A percentile compares a stretch with the other conserved stretches of the same genome.
These are phyloP conservation scores for Trypanosoma vivax DNA, from an alignment of 208 protist genomes.

Conservation along the genomic window DNA sequence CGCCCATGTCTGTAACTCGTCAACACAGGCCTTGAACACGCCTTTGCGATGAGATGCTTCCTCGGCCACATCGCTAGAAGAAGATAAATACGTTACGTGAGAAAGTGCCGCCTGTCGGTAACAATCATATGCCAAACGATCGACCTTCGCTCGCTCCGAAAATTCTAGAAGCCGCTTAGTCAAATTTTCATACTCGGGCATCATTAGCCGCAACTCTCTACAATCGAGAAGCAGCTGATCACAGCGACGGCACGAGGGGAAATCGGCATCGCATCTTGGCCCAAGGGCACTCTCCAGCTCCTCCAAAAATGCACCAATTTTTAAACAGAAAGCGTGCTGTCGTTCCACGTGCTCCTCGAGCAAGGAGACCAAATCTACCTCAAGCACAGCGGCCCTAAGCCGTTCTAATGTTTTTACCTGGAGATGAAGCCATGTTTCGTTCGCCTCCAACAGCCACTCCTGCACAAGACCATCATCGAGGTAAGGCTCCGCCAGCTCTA, in stretches of 20 bases:
- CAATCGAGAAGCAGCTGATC: constrained; percentile 8
- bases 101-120: constrained; percentile 61
- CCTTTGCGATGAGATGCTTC: constrained; percentile 65
- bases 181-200: constrained; percentile 26
- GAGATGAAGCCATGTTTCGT: constrained; percentile 81
- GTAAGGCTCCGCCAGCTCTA: constrained; percentile 48
- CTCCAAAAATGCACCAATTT: constrained; percentile 31
- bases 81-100: constrained; percentile 69
- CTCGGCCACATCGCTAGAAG: constrained; percentile 36
- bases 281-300: constrained; percentile 4
- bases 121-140: constrained; percentile 59
- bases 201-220: constrained; percentile 6
- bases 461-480: constrained; percentile 46
- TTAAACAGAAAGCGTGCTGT: constrained; percentile 47
- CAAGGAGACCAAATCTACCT: constrained; percentile 65
- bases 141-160: constrained; percentile 37
- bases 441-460: constrained; percentile 58
- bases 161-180: constrained; percentile 39
- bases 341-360: constrained; percentile 70
- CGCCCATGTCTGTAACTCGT: constrained; percentile 75
- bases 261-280: background rate
- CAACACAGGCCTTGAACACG: constrained; percentile 65
- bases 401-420: constrained; percentile 75
- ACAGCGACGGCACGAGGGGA: constrained; percentile 10
- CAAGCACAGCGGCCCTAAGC: constrained; percentile 62